Evolutionary conservation across 2,329 filamentous ascomycete genomes (phyloP).

Genomic region (Acrocalymma vagum): DNA sequence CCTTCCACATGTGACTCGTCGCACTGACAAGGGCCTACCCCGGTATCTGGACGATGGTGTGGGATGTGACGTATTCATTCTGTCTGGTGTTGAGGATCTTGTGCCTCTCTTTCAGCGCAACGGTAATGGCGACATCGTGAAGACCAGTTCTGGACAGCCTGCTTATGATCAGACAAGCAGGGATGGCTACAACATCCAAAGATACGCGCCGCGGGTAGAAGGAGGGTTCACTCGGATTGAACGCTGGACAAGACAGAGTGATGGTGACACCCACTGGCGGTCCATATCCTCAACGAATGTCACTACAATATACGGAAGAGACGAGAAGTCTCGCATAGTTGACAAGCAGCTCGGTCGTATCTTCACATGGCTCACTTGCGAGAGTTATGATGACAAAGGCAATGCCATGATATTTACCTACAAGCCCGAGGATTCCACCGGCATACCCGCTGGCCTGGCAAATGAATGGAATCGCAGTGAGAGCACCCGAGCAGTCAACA

Average conservation of each 20-base stretch:
- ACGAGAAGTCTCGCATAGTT: conserved; percentile 7
- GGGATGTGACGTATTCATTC: conserved; percentile 36
- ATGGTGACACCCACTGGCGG: conserved; percentile 24
- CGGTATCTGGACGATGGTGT: conserved; percentile 16
- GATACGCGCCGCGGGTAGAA: conserved; percentile 25
- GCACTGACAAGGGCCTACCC: conserved; percentile 33
- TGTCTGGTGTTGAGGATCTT: conserved; percentile 34
- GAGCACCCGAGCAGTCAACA: background rate
- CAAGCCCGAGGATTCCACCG: conserved; percentile 25
- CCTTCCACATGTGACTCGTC: conserved; percentile 23
- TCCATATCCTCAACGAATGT: conserved; percentile 22
- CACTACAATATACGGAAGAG: conserved; percentile 10
- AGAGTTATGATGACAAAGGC: conserved; percentile 27
- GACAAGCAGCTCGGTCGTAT: conserved; percentile 14
- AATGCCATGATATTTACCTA: conserved; percentile 28
- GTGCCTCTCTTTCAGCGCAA: conserved; percentile 21
- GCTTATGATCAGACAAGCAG: background rate
- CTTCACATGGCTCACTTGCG: conserved; percentile 32
- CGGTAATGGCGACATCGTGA: background rate
- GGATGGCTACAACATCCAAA: conserved; percentile 13
- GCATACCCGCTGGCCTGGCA: background rate
- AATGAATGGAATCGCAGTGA: conserved; percentile 9
- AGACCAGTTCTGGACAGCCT: background rate
- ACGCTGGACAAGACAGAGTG: conserved; percentile 7
- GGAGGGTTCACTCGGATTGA: conserved; percentile 20